phyloP scores from a whole-genome alignment of 2,329 filamentous ascomycete species.

The Aspergillus versicolor region DNA sequence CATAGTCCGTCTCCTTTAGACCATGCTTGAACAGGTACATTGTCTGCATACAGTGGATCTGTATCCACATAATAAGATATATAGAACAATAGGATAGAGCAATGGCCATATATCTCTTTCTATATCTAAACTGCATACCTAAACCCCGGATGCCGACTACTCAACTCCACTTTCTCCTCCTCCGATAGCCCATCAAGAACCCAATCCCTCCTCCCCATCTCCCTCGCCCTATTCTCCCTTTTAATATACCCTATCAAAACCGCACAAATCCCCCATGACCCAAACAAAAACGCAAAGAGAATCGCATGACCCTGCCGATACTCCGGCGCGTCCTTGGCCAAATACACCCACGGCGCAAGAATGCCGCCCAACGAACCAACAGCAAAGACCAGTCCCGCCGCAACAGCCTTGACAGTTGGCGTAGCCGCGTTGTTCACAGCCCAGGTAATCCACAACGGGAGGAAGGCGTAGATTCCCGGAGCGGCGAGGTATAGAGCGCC shows the following conservation, averaged over 20 bases:
- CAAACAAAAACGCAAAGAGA: conserved; percentile 6
- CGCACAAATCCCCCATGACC: neutral
- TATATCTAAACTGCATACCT: neutral
- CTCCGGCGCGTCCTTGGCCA: conserved; percentile 2
- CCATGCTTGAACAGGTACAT: too few relatives aligned
- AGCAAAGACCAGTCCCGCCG: neutral
- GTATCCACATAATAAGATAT: too few relatives aligned
- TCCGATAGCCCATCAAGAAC: neutral
- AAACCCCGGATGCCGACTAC: conserved; percentile 9
- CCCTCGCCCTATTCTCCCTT: neutral
- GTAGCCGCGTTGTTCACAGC: conserved; percentile 5
- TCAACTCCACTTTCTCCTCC: neutral
- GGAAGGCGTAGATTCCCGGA: conserved; percentile 1
- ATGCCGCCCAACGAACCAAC: conserved; percentile 2
- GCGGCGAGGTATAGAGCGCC: conserved; percentile 4
- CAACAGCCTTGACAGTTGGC: neutral
- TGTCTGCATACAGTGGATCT: too few relatives aligned
- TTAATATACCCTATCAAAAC: neutral
- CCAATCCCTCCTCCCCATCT: neutral
- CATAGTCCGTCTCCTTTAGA: too few relatives aligned
- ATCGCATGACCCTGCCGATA: conserved; percentile 8
- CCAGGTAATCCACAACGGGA: conserved; percentile 7
- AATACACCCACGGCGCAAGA: conserved; percentile 10
- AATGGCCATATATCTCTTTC: neutral
- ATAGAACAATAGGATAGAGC: too few relatives aligned